Evolutionary conservation across 495 filamentous ascomycete species (phyloP).

Genomic region (Penicillium desertorum): DNA sequence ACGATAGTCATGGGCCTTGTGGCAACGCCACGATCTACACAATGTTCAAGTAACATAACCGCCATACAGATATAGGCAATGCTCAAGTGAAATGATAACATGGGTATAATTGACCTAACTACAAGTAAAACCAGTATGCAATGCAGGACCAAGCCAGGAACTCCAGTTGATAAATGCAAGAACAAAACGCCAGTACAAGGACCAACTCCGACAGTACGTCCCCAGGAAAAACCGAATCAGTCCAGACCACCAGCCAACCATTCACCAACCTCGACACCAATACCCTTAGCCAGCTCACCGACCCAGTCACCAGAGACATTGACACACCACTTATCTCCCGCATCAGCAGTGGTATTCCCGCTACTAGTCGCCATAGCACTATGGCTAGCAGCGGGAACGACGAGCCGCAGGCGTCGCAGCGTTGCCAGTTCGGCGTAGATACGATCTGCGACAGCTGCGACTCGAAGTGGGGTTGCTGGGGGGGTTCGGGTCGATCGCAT

Average conservation of each 20-base stretch:
- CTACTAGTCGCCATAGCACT: constrained; percentile 36
- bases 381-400: constrained; percentile 59
- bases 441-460: constrained; percentile 54
- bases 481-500: constrained; percentile 69
- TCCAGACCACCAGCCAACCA: constrained; percentile 50
- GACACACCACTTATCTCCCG: constrained; percentile 48
- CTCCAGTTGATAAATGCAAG: neutral
- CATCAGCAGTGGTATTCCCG: constrained; percentile 43
- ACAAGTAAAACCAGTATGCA: constrained; percentile 7
- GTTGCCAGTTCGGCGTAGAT: constrained; percentile 75
- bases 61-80: neutral
- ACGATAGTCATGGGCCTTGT: neutral
- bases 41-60: neutral
- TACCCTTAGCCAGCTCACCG: constrained; percentile 47
- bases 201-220: neutral
- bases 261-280: constrained; percentile 50
- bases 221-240: constrained; percentile 17
- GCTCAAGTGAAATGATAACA: constrained; percentile 2
- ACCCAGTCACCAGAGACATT: constrained; percentile 52
- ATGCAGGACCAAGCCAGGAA: constrained; percentile 15
- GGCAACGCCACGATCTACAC: neutral
- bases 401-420: constrained; percentile 70
- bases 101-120: constrained; percentile 22
- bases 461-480: constrained; percentile 50
- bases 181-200: neutral